phyloP scores from a whole-genome alignment of 2,329 filamentous ascomycete genomes.

The Fusarium verrucosum region DNA sequence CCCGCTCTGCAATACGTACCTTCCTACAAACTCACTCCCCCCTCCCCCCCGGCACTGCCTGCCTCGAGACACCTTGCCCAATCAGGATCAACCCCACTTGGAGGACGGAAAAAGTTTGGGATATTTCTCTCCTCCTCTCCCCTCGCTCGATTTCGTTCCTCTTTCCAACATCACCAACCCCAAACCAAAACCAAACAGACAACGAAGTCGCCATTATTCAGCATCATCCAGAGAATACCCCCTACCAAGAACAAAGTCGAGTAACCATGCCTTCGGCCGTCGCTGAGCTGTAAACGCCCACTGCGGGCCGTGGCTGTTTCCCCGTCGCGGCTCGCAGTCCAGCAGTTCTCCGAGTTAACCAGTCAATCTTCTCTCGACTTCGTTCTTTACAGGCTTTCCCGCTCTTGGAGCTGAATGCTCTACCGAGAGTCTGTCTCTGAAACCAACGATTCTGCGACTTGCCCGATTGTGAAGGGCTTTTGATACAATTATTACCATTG shows the following conservation, averaged over 20 bases:
- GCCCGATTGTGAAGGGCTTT: slow-evolving; percentile 46
- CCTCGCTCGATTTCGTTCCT: slow-evolving; percentile 40
- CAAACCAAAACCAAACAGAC: slow-evolving; percentile 57
- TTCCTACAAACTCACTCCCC: slow-evolving; percentile 10
- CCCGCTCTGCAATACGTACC: slow-evolving; percentile 26
- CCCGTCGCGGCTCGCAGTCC: slow-evolving; percentile 75
- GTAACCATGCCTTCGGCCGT: slow-evolving; percentile 75
- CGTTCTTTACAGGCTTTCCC: slow-evolving; percentile 70
- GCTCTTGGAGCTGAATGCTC: slow-evolving; percentile 53
- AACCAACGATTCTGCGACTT: slow-evolving; percentile 46
- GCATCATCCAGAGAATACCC: slow-evolving; percentile 48
- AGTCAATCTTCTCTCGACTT: slow-evolving; percentile 68
- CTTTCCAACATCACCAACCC: slow-evolving; percentile 47
- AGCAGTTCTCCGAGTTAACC: slow-evolving; percentile 81
- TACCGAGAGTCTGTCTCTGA: slow-evolving; percentile 53
- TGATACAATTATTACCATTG: slow-evolving; percentile 19
- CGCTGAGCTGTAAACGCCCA: slow-evolving; percentile 92
- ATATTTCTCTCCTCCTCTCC: slow-evolving; percentile 44
- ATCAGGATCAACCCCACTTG: slow-evolving; percentile 41
- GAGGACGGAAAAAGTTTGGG: slow-evolving; percentile 44
- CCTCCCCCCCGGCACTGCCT: slow-evolving; percentile 21
- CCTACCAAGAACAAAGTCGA: slow-evolving; percentile 73
- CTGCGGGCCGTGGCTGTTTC: slow-evolving; percentile 70
- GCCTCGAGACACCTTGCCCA: slow-evolving; percentile 29
- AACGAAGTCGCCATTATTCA: slow-evolving; percentile 68